phyloP scores from a whole-genome alignment of 2,329 filamentous ascomycete genomes.

The Colletotrichum agaves region DNA sequence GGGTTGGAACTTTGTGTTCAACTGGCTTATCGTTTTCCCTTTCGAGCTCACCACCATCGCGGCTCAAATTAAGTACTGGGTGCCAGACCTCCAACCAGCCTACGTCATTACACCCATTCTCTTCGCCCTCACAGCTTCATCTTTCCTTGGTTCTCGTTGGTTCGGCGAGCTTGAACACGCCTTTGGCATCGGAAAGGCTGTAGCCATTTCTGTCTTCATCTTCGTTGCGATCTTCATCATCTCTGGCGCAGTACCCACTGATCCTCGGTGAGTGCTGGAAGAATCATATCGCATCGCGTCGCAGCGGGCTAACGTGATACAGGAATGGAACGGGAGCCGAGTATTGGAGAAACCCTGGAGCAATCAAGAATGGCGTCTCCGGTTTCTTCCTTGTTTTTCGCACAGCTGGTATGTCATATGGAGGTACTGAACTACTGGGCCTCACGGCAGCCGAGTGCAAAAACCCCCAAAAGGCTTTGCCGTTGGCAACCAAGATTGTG shows the following conservation, averaged over 20 bases:
- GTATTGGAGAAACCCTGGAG: constrained; percentile 61
- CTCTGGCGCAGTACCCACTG: constrained; percentile 57
- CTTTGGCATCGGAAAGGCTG: constrained; percentile 62
- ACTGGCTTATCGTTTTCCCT: constrained; percentile 50
- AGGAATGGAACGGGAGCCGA: constrained; percentile 45
- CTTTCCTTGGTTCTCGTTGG: constrained; percentile 58
- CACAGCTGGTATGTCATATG: constrained; percentile 56
- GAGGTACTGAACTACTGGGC: constrained; percentile 58
- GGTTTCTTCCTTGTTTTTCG: constrained; percentile 58
- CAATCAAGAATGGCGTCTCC: constrained; percentile 53
- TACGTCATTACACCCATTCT: constrained; percentile 53
- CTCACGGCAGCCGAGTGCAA: constrained; percentile 55
- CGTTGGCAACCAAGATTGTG: constrained; percentile 85
- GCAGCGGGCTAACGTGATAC: background rate
- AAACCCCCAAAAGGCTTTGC: constrained; percentile 71
- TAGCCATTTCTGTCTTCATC: constrained; percentile 66
- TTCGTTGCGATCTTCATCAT: constrained; percentile 65
- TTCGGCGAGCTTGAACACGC: constrained; percentile 63
- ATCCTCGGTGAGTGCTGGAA: constrained; percentile 43
- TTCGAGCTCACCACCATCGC: constrained; percentile 51
- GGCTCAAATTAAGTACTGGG: constrained; percentile 46
- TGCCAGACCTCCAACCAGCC: constrained; percentile 39
- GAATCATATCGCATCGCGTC: constrained; percentile 49
- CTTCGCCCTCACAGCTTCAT: constrained; percentile 51
- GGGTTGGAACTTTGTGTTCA: constrained; percentile 53